phyloP scores from a whole-genome alignment of 345 rosid species.

The Arabidopsis arenosa region DNA sequence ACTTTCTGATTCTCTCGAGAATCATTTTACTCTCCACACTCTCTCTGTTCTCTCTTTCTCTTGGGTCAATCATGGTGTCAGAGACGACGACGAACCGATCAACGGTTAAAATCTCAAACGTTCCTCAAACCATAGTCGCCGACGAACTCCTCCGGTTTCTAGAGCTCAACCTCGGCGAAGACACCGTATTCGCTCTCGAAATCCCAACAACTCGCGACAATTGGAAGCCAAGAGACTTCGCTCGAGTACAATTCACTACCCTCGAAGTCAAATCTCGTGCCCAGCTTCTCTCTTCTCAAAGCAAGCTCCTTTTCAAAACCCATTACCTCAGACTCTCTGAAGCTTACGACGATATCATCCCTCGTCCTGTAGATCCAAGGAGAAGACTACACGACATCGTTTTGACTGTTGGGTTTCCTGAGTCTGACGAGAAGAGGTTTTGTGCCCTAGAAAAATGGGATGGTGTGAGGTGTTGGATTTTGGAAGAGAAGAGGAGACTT shows the following conservation, averaged over 20 bases:
- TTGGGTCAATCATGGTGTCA: slow-evolving; percentile 23
- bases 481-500: slow-evolving; percentile 70
- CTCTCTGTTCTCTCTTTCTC: not conserved
- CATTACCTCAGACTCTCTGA: slow-evolving; percentile 58
- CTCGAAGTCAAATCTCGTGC: slow-evolving; percentile 58
- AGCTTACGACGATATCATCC: slow-evolving; percentile 71
- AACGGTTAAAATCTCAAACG: slow-evolving; percentile 60
- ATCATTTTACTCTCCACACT: not conserved
- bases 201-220: slow-evolving; percentile 63
- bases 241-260: slow-evolving; percentile 79
- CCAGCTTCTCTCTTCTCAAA: slow-evolving; percentile 48
- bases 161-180: slow-evolving; percentile 65
- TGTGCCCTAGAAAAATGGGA: slow-evolving; percentile 69
- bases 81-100: slow-evolving; percentile 48
- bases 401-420: slow-evolving; percentile 67
- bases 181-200: slow-evolving; percentile 77
- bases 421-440: slow-evolving; percentile 41
- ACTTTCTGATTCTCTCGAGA: slow-evolving; percentile 23
- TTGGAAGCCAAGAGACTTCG: slow-evolving; percentile 85
- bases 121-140: slow-evolving; percentile 71
- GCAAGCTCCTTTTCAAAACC: slow-evolving; percentile 60
- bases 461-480: slow-evolving; percentile 78
- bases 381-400: slow-evolving; percentile 53
- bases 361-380: slow-evolving; percentile 56
- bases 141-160: slow-evolving; percentile 67